phyloP scores from a whole-genome alignment of 768 basidiomycete genomes.

The Rhizopogon sp. region DNA sequence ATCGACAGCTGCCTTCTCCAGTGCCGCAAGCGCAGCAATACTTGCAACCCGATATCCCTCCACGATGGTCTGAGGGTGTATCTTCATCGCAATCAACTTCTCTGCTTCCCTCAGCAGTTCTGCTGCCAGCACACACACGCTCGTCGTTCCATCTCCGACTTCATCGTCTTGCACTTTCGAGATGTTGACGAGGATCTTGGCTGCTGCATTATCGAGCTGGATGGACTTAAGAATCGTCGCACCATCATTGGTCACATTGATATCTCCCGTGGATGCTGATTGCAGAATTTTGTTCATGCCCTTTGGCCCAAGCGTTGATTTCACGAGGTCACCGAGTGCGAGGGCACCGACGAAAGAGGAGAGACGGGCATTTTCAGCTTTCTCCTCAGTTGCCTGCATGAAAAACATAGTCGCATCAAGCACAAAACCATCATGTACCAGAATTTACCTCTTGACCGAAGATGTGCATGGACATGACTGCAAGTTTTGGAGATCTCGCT shows the following conservation, averaged over 20 bases:
- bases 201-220: conserved; percentile 96
- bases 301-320: conserved; percentile 97
- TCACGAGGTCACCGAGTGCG: conserved; percentile 96
- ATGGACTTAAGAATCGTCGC: conserved; percentile 98
- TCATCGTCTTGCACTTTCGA: conserved; percentile 99
- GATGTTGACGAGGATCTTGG: conserved; percentile 99
- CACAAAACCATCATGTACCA: neutral
- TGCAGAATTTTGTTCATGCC: conserved; percentile 99
- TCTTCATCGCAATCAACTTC: conserved; percentile 85
- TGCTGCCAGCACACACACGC: conserved; percentile 86
- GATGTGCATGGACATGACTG: conserved; percentile 62
- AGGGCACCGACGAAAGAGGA: conserved; percentile 97
- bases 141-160: conserved; percentile 93
- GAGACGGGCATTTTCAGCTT: conserved; percentile 96
- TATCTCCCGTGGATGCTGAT: conserved; percentile 81
- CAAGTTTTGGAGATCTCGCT: neutral
- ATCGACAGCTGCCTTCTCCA: conserved; percentile 81
- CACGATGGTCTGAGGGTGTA: conserved; percentile 97
- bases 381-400: conserved; percentile 80
- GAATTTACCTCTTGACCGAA: conserved; percentile 54
- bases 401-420: conserved; percentile 2
- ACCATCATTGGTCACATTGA: conserved; percentile 98
- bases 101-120: conserved; percentile 94
- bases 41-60: conserved; percentile 96
- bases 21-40: conserved; percentile 73